Evolutionary conservation across 371 early-diverging fungal genomes (phyloP), one percentile per base, ranked within the genome.

Genomic region (Lichtheimia corymbifera): DNA sequence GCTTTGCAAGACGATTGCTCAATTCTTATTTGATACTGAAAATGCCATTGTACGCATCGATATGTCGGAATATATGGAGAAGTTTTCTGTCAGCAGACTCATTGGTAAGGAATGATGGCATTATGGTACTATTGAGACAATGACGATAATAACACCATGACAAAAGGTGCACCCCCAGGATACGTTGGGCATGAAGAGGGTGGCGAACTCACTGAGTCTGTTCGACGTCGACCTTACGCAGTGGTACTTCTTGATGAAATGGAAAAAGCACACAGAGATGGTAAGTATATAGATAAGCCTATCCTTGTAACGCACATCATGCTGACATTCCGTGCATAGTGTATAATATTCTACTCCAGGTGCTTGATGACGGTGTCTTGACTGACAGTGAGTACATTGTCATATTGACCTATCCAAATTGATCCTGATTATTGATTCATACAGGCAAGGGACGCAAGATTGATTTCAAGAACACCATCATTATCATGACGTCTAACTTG

Each of bases 221-320:
- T 96, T 12, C 79, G 93, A 64, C 86, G 93, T 57, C 83, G 87
- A 47, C 96, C 96, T 20, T 96, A 96, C 74, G 91, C 92, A 14
- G 92, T 97, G n/a, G 78, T 96, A 4, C 73, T 97, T 13, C 80
- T 97, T 54, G 97, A 97, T 77, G 97, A 97, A 75, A 87, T 97
- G 61, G 97, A 97, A 70, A 91, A 95, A 71, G 96, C 96, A 6
- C 94, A 96, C 61, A 82, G 83, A 28, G 89, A 87, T 64, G 82
- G 74, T 74, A 5, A 18, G 7, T 28, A 14, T 22, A 4, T 47
- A 24, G 5, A 59, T 7, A n/a, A 13, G 25, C 2, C 22, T 28
- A 24, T 44, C 47, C 18, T 47, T 22, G 52, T 1, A 52, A 24
- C 20, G 14, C 25, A 20, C 12, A 14, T 4, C 25, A 42, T 22